Percentiles rank a stretch among this genome's conserved stretches.
Conservation (phyloP, 805 yeast species). For the Candida nanaspora region DNA sequence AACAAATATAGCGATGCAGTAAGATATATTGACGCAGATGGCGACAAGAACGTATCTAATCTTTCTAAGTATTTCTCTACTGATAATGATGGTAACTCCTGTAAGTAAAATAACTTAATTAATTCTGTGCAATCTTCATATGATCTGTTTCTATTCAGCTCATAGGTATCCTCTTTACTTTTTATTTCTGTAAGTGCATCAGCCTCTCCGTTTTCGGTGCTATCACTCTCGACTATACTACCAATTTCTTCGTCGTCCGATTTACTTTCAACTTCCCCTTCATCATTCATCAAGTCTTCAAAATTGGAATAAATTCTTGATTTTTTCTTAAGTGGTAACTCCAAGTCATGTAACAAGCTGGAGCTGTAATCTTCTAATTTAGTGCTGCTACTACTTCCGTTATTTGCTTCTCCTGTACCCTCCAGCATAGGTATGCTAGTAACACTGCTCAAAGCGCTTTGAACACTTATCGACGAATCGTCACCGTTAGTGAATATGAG, state of each 20-base stretch:
- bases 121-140: conserved; percentile 8
- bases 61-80: conserved; percentile 23
- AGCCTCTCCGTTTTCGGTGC: too few species aligned
- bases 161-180: conserved; percentile 6
- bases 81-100: conserved; percentile 22
- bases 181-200: too few species aligned
- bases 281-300: conserved; percentile 8
- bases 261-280: not conserved
- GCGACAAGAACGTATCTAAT: conserved; percentile 20
- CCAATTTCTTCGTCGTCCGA: not conserved
- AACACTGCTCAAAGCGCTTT: not conserved
- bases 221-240: not conserved
- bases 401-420: not conserved
- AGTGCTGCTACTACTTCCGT: not conserved
- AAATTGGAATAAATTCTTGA: conserved; percentile 23
- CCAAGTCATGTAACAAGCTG: conserved; percentile 10
- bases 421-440: not conserved
- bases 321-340: conserved; percentile 18
- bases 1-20: conserved; percentile 25
- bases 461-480: not conserved
- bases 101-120: conserved; percentile 23
- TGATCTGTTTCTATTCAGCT: conserved; percentile 4
- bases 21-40: conserved; percentile 25
- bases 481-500: not conserved
- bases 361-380: not conserved